Evolutionary conservation across 2,329 filamentous ascomycete species (phyloP), one percentile per base, ranked within the genome.

Genomic region (Aplosporella prunicola): DNA sequence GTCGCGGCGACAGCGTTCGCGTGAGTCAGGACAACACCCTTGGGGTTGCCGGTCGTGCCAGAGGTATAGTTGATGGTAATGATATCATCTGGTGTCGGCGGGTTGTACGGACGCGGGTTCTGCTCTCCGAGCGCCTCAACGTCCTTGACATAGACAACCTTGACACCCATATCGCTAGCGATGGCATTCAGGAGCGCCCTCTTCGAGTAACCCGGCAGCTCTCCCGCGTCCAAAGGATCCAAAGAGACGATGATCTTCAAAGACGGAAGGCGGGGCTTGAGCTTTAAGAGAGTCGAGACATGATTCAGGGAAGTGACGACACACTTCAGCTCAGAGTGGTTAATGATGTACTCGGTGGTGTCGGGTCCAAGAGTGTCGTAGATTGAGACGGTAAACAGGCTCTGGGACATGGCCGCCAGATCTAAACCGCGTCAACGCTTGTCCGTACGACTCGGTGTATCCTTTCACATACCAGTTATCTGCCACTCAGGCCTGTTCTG

Each of bases 361-460:
- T 94, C 85, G 9, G 89, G 81, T 8, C 89, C 89, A 5, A 98
- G 75, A 9, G 89, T 95, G 61, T 96, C 91, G 67, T 98, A 98
- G 34, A 98, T 80, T 5, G 89, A 94, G 39, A 98, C 87, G 15
- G 82, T 84, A 63, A 73, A 96, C 20, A 96, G 75, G 6, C 81
- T 76, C 61, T 96, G 91, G 9, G 87, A 91, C 64, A 84, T 78
- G 56, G 83, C 80, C 25, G 77, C 91, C 53, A 96, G 67, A 68
- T 96, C 89, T 85, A 39, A 11, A 10, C 20, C 7, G 33, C 32
- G 32, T 45, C 35, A 35, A 10, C 17, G n/a, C 10, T n/a, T 11
- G 15, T n/a, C 9, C n/a, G 13, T 13, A 25, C 17, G 10, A 13
- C n/a, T n/a, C 5, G 17, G n/a, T 24, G 22, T n/a, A 24, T 24